These are phyloP conservation scores for Podaxis sp. DNA, from an alignment of 768 basidiomycete genomes.

Conservation along the genomic window DNA sequence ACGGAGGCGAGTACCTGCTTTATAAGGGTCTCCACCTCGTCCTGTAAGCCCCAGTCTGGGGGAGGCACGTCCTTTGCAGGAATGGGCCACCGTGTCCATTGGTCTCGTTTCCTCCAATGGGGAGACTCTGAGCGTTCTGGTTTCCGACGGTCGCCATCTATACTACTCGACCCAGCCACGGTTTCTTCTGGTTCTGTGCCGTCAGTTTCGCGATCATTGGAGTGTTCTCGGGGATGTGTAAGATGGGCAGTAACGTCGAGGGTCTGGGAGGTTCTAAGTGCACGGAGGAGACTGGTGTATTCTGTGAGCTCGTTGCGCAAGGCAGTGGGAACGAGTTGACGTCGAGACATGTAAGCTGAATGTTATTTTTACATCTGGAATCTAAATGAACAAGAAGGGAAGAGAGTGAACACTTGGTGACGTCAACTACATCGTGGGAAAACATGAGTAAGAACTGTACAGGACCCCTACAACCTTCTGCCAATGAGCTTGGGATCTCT, in stretches of 20 bases:
- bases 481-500: slow-evolving; percentile 5
- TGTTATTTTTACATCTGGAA: slow-evolving; percentile 3
- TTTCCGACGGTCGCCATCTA: neutral
- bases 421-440: slow-evolving; percentile 25
- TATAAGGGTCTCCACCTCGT: slow-evolving; percentile 58
- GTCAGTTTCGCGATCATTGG: neutral
- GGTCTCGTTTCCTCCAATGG: slow-evolving; percentile 34
- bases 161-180: neutral
- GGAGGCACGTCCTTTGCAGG: slow-evolving; percentile 54
- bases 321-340: slow-evolving; percentile 1
- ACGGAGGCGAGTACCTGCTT: slow-evolving; percentile 29
- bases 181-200: neutral
- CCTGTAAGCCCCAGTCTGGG: slow-evolving; percentile 70
- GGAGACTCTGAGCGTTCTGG: slow-evolving; percentile 15
- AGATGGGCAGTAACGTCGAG: slow-evolving; percentile 11
- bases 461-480: slow-evolving; percentile 27
- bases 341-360: slow-evolving; percentile 2
- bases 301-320: slow-evolving; percentile 16
- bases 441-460: slow-evolving; percentile 42
- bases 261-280: slow-evolving; percentile 11
- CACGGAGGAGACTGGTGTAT: slow-evolving; percentile 16
- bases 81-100: slow-evolving; percentile 80
- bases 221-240: neutral
- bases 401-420: neutral
- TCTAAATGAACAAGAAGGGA: neutral